These are phyloP conservation scores for Inga laurina DNA, from an alignment of 306 rosid species.

Conservation along the genomic window DNA sequence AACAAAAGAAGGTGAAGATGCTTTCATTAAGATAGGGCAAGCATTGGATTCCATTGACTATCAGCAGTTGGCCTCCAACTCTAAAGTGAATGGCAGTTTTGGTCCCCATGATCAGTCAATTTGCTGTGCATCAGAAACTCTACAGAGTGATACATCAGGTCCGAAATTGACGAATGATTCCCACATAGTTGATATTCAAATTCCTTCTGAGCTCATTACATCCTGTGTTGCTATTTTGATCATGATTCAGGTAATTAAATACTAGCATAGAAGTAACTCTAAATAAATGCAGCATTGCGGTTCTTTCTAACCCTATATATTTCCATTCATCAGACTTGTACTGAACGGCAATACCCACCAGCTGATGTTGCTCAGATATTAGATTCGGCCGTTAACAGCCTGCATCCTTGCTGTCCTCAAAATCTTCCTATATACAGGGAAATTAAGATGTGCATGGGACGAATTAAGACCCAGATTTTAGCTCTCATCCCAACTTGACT, in stretches of 20 bases:
- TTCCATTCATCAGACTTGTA: conserved; percentile 68
- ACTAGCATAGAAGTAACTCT: neutral
- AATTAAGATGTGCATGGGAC: conserved; percentile 92
- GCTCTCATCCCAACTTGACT: conserved; percentile 85
- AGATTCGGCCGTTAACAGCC: conserved; percentile 74
- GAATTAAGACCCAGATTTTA: conserved; percentile 87
- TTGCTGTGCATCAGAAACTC: conserved; percentile 45
- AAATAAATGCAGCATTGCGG: neutral
- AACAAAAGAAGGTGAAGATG: conserved; percentile 81
- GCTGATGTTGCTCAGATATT: conserved; percentile 83
- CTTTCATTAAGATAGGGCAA: conserved; percentile 61
- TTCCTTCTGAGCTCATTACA: conserved; percentile 81
- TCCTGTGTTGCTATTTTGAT: conserved; percentile 80
- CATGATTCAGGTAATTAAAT: conserved; percentile 79
- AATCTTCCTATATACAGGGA: conserved; percentile 85
- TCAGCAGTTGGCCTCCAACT: conserved; percentile 47
- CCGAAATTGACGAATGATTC: conserved; percentile 40
- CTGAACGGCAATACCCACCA: conserved; percentile 89
- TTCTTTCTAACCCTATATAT: conserved; percentile 12
- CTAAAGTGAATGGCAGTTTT: conserved; percentile 53
- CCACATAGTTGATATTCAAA: conserved; percentile 55
- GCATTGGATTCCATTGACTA: conserved; percentile 67
- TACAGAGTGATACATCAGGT: conserved; percentile 47
- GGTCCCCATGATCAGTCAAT: conserved; percentile 41
- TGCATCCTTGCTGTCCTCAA: conserved; percentile 71